These are phyloP conservation scores for Sugiyamaella marilandica DNA, from an alignment of 805 yeast genomes.

Conservation along the genomic window DNA sequence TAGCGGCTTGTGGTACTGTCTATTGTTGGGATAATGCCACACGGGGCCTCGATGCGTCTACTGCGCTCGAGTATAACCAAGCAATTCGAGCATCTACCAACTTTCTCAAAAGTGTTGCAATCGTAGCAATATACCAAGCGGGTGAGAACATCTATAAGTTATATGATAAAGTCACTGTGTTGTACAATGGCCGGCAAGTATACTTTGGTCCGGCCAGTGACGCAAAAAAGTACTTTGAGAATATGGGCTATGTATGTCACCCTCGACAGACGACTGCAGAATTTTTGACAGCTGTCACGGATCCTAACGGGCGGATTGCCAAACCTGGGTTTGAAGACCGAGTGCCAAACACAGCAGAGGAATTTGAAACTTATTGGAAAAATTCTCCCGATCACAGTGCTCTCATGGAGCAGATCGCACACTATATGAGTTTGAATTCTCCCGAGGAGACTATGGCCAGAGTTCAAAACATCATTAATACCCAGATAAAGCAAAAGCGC, in stretches of 20 bases:
- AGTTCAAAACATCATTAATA: conserved; percentile 33
- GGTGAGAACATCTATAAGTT: conserved; percentile 60
- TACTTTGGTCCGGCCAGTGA: conserved; percentile 55
- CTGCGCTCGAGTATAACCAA: conserved; percentile 69
- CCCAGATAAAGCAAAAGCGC: conserved; percentile 33
- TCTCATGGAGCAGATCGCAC: conserved; percentile 44
- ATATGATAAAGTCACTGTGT: conserved; percentile 58
- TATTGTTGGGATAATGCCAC: conserved; percentile 81
- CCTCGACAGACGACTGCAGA: conserved; percentile 67
- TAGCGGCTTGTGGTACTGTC: conserved; percentile 57
- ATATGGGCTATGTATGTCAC: conserved; percentile 63
- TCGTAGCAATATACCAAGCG: conserved; percentile 68
- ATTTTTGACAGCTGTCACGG: conserved; percentile 64
- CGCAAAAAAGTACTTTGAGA: conserved; percentile 55
- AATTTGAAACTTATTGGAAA: conserved; percentile 58
- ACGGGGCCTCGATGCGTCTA: conserved; percentile 79
- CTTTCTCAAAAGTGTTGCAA: conserved; percentile 49
- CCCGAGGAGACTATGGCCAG: conserved; percentile 33
- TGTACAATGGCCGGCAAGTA: conserved; percentile 58
- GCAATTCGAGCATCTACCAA: conserved; percentile 62
- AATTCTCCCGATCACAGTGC: conserved; percentile 43
- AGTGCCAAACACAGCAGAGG: conserved; percentile 59
- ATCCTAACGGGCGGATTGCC: conserved; percentile 55
- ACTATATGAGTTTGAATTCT: conserved; percentile 32
- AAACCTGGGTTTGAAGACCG: conserved; percentile 44